Evolutionary conservation across 208 protist genomes (phyloP).

Genomic region (Acanthamoeba castellanii): DNA sequence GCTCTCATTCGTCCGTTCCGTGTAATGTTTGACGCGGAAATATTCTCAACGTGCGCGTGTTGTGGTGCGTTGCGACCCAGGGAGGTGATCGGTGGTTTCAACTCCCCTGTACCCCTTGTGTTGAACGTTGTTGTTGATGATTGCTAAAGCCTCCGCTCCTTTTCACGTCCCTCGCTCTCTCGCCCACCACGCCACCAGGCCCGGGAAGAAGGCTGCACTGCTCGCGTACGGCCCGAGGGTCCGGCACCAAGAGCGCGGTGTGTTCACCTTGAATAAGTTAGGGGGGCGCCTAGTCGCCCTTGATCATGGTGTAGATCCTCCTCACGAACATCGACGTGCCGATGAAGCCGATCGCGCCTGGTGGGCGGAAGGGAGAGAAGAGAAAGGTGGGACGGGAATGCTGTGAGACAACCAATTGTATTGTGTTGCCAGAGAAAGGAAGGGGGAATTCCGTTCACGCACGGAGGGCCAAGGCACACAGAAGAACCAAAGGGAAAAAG

Average conservation of each 20-base stretch:
- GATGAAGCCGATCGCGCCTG: slow-evolving; percentile 86
- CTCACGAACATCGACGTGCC: slow-evolving; percentile 85
- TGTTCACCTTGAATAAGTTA: slow-evolving; percentile 16
- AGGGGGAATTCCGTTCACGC: background rate
- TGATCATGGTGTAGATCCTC: slow-evolving; percentile 87
- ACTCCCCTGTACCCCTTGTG: no score
- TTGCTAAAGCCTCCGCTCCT: background rate
- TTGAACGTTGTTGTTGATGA: background rate
- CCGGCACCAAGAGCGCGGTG: background rate
- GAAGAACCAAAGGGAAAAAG: background rate
- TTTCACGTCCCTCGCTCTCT: background rate
- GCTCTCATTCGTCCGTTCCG: no score
- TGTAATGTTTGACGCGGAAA: no score
- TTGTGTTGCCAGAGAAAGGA: background rate
- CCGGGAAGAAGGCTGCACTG: background rate
- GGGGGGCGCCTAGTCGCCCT: slow-evolving; percentile 80
- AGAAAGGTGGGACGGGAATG: background rate
- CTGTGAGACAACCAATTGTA: slow-evolving; percentile 7
- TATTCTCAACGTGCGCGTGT: no score
- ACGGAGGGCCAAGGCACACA: no score
- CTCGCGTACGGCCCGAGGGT: background rate
- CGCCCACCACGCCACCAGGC: background rate
- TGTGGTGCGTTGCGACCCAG: no score
- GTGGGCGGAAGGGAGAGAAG: background rate
- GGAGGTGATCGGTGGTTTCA: no score